phyloP scores from a whole-genome alignment of 139 green algal genomes.

The Astrephomene gubernaculifera region DNA sequence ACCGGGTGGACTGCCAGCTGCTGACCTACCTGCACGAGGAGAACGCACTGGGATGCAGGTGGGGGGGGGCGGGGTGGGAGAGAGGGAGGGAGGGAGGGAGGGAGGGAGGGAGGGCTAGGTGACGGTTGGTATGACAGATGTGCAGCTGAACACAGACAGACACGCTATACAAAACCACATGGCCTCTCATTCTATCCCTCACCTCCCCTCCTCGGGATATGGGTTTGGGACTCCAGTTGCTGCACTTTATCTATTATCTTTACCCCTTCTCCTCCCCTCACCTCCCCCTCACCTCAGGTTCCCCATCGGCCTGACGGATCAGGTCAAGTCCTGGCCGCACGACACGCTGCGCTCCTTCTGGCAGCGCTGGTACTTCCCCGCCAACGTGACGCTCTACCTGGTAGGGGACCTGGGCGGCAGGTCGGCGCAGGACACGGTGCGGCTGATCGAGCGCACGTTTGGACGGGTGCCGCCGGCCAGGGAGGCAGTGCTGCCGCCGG shows the following conservation, averaged over 20 bases:
- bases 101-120: neutral
- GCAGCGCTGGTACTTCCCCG: constrained; percentile 95
- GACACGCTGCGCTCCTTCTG: constrained; percentile 89
- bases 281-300: constrained; percentile 74
- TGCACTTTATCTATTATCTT: neutral
- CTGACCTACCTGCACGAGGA: constrained; percentile 97
- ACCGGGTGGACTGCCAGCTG: constrained; percentile 99
- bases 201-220: neutral
- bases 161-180: no score
- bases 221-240: no score
- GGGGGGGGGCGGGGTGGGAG: neutral
- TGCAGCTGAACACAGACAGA: no score
- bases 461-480: constrained; percentile 41
- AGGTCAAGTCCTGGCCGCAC: constrained; percentile 90
- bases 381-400: constrained; percentile 96
- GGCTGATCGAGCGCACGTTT: constrained; percentile 73
- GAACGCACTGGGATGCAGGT: constrained; percentile 91
- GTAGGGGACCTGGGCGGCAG: constrained; percentile 93
- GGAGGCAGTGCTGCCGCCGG: neutral
- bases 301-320: constrained; percentile 97
- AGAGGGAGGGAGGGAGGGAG: neutral
- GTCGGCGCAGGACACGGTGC: constrained; percentile 55
- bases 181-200: neutral
- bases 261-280: neutral
- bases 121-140: neutral